These are phyloP conservation scores for Debaryomyces robertsiae DNA, from an alignment of 1,139 yeast genomes.

Conservation along the genomic window DNA sequence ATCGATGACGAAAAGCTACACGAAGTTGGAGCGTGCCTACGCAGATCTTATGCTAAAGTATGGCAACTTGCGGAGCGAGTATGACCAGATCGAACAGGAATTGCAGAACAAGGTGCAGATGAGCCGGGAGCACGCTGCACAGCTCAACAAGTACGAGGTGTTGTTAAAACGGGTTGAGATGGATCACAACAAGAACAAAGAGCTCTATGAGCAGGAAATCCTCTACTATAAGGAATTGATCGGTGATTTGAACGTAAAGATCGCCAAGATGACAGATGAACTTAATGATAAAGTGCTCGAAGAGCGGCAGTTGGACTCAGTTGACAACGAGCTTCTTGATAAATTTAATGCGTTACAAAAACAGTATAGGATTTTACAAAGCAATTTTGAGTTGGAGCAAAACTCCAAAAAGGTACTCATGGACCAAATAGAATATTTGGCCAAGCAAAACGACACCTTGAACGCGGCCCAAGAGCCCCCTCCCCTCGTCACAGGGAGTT, in stretches of 20 bases:
- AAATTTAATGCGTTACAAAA: slow-evolving; percentile 36
- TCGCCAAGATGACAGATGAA: slow-evolving; percentile 29
- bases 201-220: slow-evolving; percentile 33
- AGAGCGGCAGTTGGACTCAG: slow-evolving; percentile 16
- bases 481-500: slow-evolving; percentile 1
- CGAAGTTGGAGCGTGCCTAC: slow-evolving; percentile 28
- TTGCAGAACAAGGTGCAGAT: slow-evolving; percentile 20
- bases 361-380: slow-evolving; percentile 42
- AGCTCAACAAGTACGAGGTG: slow-evolving; percentile 24
- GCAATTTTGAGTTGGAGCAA: slow-evolving; percentile 49
- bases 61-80: slow-evolving; percentile 24
- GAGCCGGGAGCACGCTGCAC: slow-evolving; percentile 24
- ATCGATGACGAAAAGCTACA: slow-evolving; percentile 17
- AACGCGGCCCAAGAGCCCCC: slow-evolving; percentile 10
- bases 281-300: slow-evolving; percentile 15
- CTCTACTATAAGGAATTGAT: slow-evolving; percentile 36
- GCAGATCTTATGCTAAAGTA: slow-evolving; percentile 30
- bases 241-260: slow-evolving; percentile 33
- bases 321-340: slow-evolving; percentile 18
- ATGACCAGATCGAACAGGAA: slow-evolving; percentile 27
- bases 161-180: slow-evolving; percentile 22
- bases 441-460: slow-evolving; percentile 39
- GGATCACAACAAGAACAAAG: slow-evolving; percentile 29
- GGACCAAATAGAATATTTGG: slow-evolving; percentile 55
- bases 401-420: slow-evolving; percentile 55